Evolutionary conservation across 306 rosid species (phyloP), one percentile per base, ranked within the genome.

Genomic region (Datisca glomerata): DNA sequence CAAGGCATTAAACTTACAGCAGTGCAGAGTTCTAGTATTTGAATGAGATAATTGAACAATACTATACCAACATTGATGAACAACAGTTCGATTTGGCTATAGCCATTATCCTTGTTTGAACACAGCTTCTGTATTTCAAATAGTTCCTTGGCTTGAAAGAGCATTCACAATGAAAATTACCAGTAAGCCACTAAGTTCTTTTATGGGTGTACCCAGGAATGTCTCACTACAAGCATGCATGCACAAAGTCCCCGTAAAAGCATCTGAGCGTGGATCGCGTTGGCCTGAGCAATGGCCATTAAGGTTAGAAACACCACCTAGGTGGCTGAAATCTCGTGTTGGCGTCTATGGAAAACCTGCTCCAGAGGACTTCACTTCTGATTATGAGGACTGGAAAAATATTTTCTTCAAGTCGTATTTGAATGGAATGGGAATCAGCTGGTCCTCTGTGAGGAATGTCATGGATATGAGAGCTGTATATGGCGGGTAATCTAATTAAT

Each of bases 271-370:
- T 23, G 93, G 93, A 39, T 74, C 85, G 28, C 64, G 78, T 33
- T 85, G 79, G 93, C 96, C 96, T 0, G 82, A 48, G 55, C 72
- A 67, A 62, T 85, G 96, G 96, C 89, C 93, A 18, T 65, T 71
- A 35, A 72, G 96, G 62, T 60, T 73, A 67, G 65, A 67, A 59
- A 74, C 59, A 55, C 43, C 77, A 45, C 96, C 96, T 13, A 74
- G 74, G 44, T 85, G 96, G 96, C 60, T 85, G 70, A 62, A 44
- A 27, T 76, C 75, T 57, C 85, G 80, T 56, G 76, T 63, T 46
- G 96, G 96, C 51, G 93, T 80, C 51, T 85, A 85, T 27, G 96
- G 96, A 41, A 80, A 80, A 68, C 68, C 96, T 6, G 93, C 96
- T 41, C 85, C 93, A n/a, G 93, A 80, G 57, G 96, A 85, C 75